Conservation (phyloP, 108 stramenopile genomes). For the Pseudonitzschia delicatissima region DNA sequence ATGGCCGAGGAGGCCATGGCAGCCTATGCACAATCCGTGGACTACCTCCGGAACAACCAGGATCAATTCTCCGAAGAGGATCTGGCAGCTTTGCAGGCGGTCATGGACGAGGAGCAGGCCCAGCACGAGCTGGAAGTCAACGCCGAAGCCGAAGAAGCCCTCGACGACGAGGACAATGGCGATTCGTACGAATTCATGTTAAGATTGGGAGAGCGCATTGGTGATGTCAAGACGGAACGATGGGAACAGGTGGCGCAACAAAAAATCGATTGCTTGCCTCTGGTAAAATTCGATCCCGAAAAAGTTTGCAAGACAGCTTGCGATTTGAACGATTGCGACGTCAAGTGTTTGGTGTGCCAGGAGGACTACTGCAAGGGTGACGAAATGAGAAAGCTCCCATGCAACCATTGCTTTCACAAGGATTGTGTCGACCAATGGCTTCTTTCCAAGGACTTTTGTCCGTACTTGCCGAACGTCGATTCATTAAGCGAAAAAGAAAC, state of each 20-base stretch:
- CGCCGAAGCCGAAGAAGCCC: conserved; percentile 24
- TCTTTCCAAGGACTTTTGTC: conserved; percentile 77
- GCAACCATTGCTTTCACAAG: conserved; percentile 84
- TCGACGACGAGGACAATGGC: conserved; percentile 30
- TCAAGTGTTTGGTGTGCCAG: conserved; percentile 91
- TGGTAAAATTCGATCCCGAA: conserved; percentile 31
- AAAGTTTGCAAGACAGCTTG: conserved; percentile 29
- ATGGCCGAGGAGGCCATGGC: conserved; percentile 93
- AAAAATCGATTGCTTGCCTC: conserved; percentile 57
- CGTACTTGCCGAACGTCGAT: conserved; percentile 79
- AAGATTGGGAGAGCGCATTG: conserved; percentile 71
- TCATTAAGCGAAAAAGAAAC: neutral
- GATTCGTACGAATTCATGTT: conserved; percentile 73
- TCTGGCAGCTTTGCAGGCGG: conserved; percentile 70
- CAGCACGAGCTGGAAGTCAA: conserved; percentile 21
- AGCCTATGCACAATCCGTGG: conserved; percentile 48
- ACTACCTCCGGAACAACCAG: conserved; percentile 58
- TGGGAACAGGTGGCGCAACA: conserved; percentile 62
- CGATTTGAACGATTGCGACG: conserved; percentile 68
- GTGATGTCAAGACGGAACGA: conserved; percentile 84
- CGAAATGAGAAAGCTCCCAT: conserved; percentile 65
- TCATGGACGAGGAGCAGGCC: conserved; percentile 71
- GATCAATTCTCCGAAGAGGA: conserved; percentile 79
- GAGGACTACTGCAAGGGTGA: conserved; percentile 77
- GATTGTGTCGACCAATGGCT: conserved; percentile 92